Base-by-base conservation (phyloP, 2,329 filamentous ascomycete species). In the Grosmannia penicillata region DNA sequence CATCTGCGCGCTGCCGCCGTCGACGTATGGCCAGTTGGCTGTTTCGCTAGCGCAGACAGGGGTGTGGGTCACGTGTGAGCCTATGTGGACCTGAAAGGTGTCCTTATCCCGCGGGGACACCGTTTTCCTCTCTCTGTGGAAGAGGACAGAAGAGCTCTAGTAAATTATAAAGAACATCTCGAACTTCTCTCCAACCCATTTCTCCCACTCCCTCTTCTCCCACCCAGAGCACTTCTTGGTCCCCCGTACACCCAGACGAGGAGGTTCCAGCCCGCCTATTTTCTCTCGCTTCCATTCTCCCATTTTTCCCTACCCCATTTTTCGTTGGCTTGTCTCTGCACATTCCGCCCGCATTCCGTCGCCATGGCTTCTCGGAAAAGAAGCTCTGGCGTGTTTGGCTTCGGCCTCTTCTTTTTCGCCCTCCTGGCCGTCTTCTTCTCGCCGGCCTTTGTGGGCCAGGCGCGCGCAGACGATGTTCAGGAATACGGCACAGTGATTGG, bases 381-480 rank as follows among this genome's bases (percentile, higher is more conserved):
- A 42, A 40, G 45, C 38, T 23, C 42, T n/a, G n/a, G n/a, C 26
- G 40, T 35, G 28, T 45, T 39, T 38, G 41, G 45, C 71, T 59
- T 87, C 68, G 68, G 79, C 78, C 69, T 95, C 72, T 86, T 85
- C 74, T 66, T 91, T 58, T 68, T 94, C 62, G 79, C 87, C 66
- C 95, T 94, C 70, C 80, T 95, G 53, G 75, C 85, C 57, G 75
- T 94, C 48, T 75, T 96, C 49, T 83, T 98, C 54, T 76, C 82
- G 48, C 86, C 87, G 50, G 81, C 86, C 48, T 80, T 96, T 56
- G 75, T 93, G 50, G 77, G 81, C 62, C 72, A 78, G 49, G 89
- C 79, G 44, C 65, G 72, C 53, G 76, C 80, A 41, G 74, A 84
- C 48, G 78, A 86, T 52, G 69, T 73, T 50, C 78, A 87, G 42